Conservation (phyloP, 495 filamentous ascomycete genomes). For the Podospora australis region DNA sequence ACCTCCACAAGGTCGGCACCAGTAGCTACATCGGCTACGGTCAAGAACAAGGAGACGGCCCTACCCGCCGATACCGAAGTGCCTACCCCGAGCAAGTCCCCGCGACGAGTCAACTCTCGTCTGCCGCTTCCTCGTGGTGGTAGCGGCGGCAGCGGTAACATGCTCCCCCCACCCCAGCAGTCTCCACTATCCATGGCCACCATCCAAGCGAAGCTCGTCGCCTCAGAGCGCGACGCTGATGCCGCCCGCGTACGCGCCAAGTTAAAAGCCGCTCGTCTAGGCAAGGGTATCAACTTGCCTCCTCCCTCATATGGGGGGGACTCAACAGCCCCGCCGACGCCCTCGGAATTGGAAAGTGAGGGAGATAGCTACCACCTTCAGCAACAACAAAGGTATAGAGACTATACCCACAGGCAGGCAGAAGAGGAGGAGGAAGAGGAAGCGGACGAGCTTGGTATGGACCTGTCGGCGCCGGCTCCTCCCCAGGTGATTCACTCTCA, state of each 20-base stretch:
- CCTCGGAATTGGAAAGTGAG: conserved; percentile 7
- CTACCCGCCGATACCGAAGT: conserved; percentile 14
- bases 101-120: conserved; percentile 29
- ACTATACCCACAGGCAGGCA: too few relatives aligned
- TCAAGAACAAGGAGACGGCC: conserved; percentile 6
- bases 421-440: conserved; percentile 5
- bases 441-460: conserved; percentile 9
- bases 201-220: conserved; percentile 50
- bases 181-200: conserved; percentile 46
- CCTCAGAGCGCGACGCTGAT: conserved; percentile 50
- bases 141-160: conserved; percentile 6
- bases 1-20: conserved; percentile 9
- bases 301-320: background rate
- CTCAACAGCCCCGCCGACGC: background rate
- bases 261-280: conserved; percentile 39
- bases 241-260: conserved; percentile 50
- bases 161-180: conserved; percentile 25
- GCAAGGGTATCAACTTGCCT: conserved; percentile 17
- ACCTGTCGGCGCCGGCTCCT: background rate
- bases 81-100: conserved; percentile 14
- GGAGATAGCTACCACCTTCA: background rate
- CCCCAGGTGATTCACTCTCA: background rate
- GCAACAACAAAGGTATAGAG: too few relatives aligned
- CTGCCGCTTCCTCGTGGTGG: conserved; percentile 33
- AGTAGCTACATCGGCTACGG: conserved; percentile 3